Conservation (phyloP, 129 eudicot species). For the Erigeron canadensis region DNA sequence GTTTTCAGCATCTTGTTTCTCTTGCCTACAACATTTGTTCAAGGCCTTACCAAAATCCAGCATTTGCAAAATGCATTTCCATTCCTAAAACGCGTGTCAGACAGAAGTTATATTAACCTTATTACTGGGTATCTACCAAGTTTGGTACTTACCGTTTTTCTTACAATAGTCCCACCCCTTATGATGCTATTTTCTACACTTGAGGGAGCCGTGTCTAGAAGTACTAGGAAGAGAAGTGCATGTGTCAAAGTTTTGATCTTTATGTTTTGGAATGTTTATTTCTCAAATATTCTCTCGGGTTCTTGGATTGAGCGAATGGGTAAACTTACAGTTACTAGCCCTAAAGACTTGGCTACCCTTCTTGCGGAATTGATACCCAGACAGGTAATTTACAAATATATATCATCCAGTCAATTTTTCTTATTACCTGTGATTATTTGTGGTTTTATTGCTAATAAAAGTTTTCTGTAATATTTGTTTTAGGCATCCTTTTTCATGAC, state of each 20-base stretch:
- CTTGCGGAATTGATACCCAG: conserved; percentile 76
- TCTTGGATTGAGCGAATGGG: conserved; percentile 61
- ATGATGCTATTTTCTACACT: conserved; percentile 84
- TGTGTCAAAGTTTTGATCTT: conserved; percentile 76
- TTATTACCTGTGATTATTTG: neutral
- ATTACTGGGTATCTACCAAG: conserved; percentile 94
- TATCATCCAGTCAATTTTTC: neutral
- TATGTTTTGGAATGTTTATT: conserved; percentile 91
- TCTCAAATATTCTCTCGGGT: conserved; percentile 75
- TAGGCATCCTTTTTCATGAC: conserved; percentile 91
- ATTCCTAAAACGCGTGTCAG: conserved; percentile 41
- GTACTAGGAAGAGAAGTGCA: conserved; percentile 80
- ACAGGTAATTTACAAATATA: conserved; percentile 33
- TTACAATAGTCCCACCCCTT: conserved; percentile 65
- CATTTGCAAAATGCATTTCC: conserved; percentile 62
- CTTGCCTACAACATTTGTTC: conserved; percentile 71
- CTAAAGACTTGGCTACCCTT: conserved; percentile 53
- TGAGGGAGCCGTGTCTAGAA: conserved; percentile 87
- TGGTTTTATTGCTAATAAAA: neutral
- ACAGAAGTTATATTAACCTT: conserved; percentile 59
- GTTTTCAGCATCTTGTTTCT: conserved; percentile 66
- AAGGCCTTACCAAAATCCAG: conserved; percentile 66
- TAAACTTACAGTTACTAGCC: conserved; percentile 43
- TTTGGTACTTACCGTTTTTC: conserved; percentile 72
- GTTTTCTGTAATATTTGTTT: neutral